Evolutionary conservation across 2,329 filamentous ascomycete species (phyloP), one percentile per base, ranked within the genome.

Genomic region (Fusarium praegraminearum): DNA sequence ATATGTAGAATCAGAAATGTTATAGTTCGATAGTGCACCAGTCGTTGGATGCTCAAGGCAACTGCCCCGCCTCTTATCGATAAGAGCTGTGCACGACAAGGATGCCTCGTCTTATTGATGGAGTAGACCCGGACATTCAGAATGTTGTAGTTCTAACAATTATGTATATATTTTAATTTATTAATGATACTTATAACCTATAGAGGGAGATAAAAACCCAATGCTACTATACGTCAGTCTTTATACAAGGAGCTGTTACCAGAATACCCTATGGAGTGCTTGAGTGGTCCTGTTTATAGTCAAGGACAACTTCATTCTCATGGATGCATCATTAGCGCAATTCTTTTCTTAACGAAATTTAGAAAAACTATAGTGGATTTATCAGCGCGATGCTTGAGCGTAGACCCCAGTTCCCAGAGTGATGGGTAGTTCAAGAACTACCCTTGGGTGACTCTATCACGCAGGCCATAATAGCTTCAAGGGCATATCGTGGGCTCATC

Each of bases 61-160:
- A 54, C 52, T 76, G 75, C 74, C 75, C 73, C 75, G 75, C 62
- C 47, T 41, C 71, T 55, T 75, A 75, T 75, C 73, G 73, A 75
- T 75, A 75, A 75, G 73, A 75, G 69, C 63, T 56, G 24, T 55
- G 32, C 32, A 50, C 15, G 32, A 38, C 53, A 32, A 47, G 24
- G 47, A 10, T 41, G 20, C 16, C 32, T 40, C 49, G 35, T 30
- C 47, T 24, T 18, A 36, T 24, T 36, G 46, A 50, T 26, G 9
- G 18, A 28, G 33, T 30, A 30, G 18, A 13, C 15, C 20, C 47
- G 3, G 20, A 9, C 24, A 28, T 51, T 28, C 24, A 9, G 10
- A 26, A 38, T 38, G 28, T 16, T 9, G 8, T 51, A 9, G 13
- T 26, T n/a, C 18, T 6, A 49, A 10, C 5, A 24, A 26, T 35